phyloP scores from a whole-genome alignment of 352 stramenopile species.

The Phytophthora colocasiae region DNA sequence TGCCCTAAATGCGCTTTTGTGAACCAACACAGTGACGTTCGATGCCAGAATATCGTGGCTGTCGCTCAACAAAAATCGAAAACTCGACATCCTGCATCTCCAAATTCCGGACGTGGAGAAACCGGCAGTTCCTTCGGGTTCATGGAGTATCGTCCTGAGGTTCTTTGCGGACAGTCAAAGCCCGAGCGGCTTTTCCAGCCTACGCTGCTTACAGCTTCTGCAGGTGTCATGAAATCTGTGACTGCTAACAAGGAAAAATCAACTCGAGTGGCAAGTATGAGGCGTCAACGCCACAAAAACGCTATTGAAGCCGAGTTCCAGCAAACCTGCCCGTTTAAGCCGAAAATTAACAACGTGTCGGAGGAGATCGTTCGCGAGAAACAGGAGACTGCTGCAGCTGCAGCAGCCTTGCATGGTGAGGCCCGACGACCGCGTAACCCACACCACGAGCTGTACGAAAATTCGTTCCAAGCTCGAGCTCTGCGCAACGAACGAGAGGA shows the following conservation, averaged over 20 bases:
- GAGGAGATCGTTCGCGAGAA: constrained; percentile 81
- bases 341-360: constrained; percentile 76
- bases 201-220: constrained; percentile 55
- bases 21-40: constrained; percentile 62
- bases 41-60: constrained; percentile 67
- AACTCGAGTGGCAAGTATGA: constrained; percentile 37
- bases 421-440: constrained; percentile 49
- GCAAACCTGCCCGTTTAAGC: constrained; percentile 71
- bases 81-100: constrained; percentile 7
- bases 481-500: constrained; percentile 55
- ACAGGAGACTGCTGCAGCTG: constrained; percentile 49
- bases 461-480: constrained; percentile 59
- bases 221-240: constrained; percentile 36
- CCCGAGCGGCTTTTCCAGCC: constrained; percentile 73
- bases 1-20: constrained; percentile 77
- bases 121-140: constrained; percentile 34
- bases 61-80: constrained; percentile 18
- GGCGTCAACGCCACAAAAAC: constrained; percentile 60
- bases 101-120: constrained; percentile 18
- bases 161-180: constrained; percentile 63
- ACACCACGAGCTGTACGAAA: constrained; percentile 75
- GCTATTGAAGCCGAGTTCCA: constrained; percentile 73
- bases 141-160: constrained; percentile 29
- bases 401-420: constrained; percentile 25
- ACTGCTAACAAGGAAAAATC: constrained; percentile 55